Evolutionary conservation across 2,329 filamentous ascomycete species (phyloP).

Genomic region (Stachybotrys echinatus): DNA sequence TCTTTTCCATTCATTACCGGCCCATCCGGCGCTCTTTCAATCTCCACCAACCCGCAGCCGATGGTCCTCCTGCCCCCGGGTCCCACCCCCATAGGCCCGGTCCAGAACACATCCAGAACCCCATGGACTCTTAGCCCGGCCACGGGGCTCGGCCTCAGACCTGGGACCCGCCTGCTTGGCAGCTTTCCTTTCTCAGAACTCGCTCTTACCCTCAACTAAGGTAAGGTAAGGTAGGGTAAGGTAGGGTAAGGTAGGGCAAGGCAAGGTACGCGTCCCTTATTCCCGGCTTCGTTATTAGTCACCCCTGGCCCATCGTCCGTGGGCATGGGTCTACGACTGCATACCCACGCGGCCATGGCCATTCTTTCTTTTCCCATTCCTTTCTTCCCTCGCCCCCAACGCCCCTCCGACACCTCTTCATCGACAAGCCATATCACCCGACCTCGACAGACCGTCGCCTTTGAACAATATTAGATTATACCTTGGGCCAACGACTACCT

Average conservation of each 20-base stretch:
- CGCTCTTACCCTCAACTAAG: no score
- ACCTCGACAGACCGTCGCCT: no score
- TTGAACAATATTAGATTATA: no score
- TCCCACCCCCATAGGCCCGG: background rate
- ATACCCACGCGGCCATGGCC: background rate
- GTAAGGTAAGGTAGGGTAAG: no score
- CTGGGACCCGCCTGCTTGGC: background rate
- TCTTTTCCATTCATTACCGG: background rate
- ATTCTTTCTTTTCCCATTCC: background rate
- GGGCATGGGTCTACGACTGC: background rate
- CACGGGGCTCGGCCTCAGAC: slow-evolving; percentile 7
- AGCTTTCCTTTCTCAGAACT: background rate
- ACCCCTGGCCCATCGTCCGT: background rate
- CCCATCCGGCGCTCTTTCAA: background rate
- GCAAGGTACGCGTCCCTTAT: no score
- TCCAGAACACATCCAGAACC: slow-evolving; percentile 16
- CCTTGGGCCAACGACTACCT: no score
- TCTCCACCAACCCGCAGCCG: background rate
- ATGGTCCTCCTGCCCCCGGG: background rate
- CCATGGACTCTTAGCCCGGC: slow-evolving; percentile 16
- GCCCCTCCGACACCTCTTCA: no score
- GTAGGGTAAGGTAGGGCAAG: no score
- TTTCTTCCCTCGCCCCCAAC: no score
- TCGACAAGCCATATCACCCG: no score
- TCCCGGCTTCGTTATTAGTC: background rate